Base-by-base conservation (phyloP, 2,329 filamentous ascomycete species). In the Sporothrix mexicana region DNA sequence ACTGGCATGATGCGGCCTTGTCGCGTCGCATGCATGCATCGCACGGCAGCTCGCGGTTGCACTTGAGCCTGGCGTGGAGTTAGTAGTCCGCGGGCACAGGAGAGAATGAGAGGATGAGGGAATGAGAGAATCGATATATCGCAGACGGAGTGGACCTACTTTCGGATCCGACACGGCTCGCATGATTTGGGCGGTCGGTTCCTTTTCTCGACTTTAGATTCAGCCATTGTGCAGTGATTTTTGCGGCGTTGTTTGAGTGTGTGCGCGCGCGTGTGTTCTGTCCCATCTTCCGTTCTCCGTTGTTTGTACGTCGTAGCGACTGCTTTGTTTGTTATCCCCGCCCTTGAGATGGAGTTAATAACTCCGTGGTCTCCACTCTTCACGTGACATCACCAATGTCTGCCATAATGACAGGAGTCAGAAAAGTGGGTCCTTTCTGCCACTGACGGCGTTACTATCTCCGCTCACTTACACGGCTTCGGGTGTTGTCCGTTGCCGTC, bases 131-230 rank as follows among this genome's bases (percentile, higher is more conserved):
- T 36, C 4, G 30, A 64, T 8, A 41, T 7, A 45, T 4, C 15
- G 17, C 15, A 5, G 6, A 36, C 36, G 17, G 30, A 9, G 9
- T 72, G 17, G 13, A 8, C 17, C n/a, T 17, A 81, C 80, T 81
- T 81, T 67, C 80, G 78, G 4, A 75, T 73, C 13, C 80, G 78
- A 66, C 80, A 82, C 2, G 77, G 78, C 73, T 81, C 79, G 49
- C 80, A 82, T 0, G 80, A 81, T 15, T 79, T 77, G 2, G 80
- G 80, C 8, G 78, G 79, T 7, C 80, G 74, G 20, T 80, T 80
- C 4, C 80, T 76, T 71, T 81, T 82, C 67, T 81, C 80, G 2
- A 78, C 67, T 30, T 75, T 79, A 2, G 53, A n/a, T 6, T 73
- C 69, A 2, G 10, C 41, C 69, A 69, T 70, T 4, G 13, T 36